These are phyloP conservation scores for Vigna nakashimae DNA, from an alignment of 306 rosid genomes.

Conservation along the genomic window DNA sequence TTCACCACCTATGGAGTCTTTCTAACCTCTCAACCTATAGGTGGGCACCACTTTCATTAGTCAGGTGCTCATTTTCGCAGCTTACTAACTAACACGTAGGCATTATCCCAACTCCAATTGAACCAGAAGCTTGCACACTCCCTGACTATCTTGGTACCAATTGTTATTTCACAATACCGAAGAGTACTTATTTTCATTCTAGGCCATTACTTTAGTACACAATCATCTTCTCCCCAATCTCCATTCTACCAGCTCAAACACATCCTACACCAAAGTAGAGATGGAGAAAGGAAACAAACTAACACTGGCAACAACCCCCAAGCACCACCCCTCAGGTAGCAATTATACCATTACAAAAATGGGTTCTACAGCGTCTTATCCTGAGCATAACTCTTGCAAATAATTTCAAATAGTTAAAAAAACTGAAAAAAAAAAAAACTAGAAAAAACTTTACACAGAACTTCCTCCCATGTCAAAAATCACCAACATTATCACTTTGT, in stretches of 20 bases:
- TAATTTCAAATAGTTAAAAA: background rate
- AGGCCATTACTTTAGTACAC: conserved; percentile 17
- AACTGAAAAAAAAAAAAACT: background rate
- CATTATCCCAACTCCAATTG: conserved; percentile 26
- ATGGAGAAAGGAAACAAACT: conserved; percentile 12
- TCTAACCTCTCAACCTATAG: conserved; percentile 26
- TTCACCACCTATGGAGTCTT: conserved; percentile 20
- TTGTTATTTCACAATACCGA: conserved; percentile 9
- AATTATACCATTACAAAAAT: conserved; percentile 12
- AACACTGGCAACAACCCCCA: conserved; percentile 14
- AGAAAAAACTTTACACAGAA: background rate
- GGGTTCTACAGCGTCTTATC: background rate
- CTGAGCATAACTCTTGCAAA: background rate
- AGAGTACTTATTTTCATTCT: conserved; percentile 7
- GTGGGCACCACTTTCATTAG: conserved; percentile 15
- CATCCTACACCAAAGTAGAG: conserved; percentile 14
- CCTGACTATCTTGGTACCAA: conserved; percentile 4
- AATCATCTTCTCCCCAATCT: conserved; percentile 13
- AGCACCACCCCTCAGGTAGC: no score
- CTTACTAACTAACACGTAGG: conserved; percentile 15
- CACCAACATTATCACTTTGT: background rate
- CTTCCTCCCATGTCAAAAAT: conserved; percentile 2
- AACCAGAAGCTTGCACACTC: conserved; percentile 26
- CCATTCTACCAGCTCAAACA: conserved; percentile 21
- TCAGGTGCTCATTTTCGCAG: background rate